These are phyloP conservation scores for cucumber (Cucumis sativus) DNA, from an alignment of 306 rosid genomes.

Conservation along the genomic window DNA sequence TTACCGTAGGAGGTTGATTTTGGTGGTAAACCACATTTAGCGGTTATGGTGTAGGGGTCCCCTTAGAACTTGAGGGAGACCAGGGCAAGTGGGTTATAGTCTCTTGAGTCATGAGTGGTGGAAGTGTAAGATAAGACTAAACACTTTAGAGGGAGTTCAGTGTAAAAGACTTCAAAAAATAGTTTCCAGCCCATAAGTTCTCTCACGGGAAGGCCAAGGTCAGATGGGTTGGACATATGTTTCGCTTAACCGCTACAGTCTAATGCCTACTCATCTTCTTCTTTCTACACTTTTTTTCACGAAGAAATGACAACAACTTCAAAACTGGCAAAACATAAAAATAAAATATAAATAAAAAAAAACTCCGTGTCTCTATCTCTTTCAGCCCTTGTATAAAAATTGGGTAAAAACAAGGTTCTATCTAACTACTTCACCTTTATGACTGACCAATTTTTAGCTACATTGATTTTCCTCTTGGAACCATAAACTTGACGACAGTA, in stretches of 20 bases:
- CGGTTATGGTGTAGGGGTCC: constrained; percentile 32
- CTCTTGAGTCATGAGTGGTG: constrained; percentile 16
- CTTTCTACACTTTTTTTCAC: constrained; percentile 44
- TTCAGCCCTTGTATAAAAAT: not conserved
- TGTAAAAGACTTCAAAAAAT: constrained; percentile 20
- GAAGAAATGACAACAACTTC: constrained; percentile 41
- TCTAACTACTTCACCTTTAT: not conserved
- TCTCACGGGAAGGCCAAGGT: constrained; percentile 89
- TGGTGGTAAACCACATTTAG: constrained; percentile 22
- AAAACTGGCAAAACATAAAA: constrained; percentile 22
- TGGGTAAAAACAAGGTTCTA: not conserved
- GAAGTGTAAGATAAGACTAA: constrained; percentile 27
- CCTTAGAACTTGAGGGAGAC: constrained; percentile 38
- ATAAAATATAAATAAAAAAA: not conserved
- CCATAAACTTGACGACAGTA: not conserved
- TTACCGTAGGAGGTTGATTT: constrained; percentile 29
- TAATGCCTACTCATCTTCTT: constrained; percentile 23
- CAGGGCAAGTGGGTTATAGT: constrained; percentile 18
- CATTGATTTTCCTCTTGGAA: not conserved
- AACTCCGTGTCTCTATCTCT: not conserved
- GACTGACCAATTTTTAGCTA: not conserved
- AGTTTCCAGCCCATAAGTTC: constrained; percentile 34
- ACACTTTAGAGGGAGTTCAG: not conserved
- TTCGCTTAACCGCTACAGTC: constrained; percentile 22
- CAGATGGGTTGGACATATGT: constrained; percentile 69